A percentile compares a stretch with the other conserved stretches of the same genome.
phyloP scores from a whole-genome alignment of 176 grass and related monocot genomes.

The Aechmea fasciata region DNA sequence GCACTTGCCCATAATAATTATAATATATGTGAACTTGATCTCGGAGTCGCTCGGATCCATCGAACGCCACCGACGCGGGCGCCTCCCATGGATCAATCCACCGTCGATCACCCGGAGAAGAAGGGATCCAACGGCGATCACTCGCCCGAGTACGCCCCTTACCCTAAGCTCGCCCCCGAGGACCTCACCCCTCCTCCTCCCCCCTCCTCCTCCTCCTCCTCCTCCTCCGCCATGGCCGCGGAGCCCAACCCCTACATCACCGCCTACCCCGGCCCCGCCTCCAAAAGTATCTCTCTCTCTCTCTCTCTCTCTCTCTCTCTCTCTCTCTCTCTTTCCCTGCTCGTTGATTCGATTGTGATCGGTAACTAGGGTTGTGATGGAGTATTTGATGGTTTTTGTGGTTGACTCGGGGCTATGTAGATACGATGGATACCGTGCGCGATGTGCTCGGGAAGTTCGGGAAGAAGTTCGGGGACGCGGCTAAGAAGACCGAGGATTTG shows the following conservation, averaged over 20 bases:
- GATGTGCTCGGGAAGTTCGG: conserved; percentile 79
- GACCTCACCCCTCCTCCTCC: conserved; percentile 40
- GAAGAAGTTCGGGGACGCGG: conserved; percentile 74
- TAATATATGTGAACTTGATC: not conserved
- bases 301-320: not conserved
- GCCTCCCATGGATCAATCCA: conserved; percentile 9
- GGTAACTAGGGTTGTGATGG: not conserved
- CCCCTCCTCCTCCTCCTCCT: conserved; percentile 20
- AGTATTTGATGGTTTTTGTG: conserved; percentile 1
- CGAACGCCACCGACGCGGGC: not conserved
- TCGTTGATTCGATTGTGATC: not conserved
- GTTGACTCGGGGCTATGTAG: conserved; percentile 17
- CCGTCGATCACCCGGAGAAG: conserved; percentile 2
- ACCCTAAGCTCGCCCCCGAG: conserved; percentile 46
- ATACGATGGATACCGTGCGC: conserved; percentile 71
- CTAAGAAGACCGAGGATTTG: conserved; percentile 82
- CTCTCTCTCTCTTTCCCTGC: not conserved
- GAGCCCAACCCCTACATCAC: conserved; percentile 72
- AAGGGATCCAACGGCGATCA: conserved; percentile 13
- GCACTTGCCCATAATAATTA: too few species aligned
- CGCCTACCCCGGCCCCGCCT: conserved; percentile 23
- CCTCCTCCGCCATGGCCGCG: conserved; percentile 32
- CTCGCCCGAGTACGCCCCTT: conserved; percentile 29
- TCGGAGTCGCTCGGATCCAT: not conserved
- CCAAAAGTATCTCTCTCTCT: conserved; percentile 37